Percentiles rank a stretch among this genome's conserved stretches.
phyloP scores from a whole-genome alignment of 2,329 filamentous ascomycete species.

The Aureobasidium sp. region DNA sequence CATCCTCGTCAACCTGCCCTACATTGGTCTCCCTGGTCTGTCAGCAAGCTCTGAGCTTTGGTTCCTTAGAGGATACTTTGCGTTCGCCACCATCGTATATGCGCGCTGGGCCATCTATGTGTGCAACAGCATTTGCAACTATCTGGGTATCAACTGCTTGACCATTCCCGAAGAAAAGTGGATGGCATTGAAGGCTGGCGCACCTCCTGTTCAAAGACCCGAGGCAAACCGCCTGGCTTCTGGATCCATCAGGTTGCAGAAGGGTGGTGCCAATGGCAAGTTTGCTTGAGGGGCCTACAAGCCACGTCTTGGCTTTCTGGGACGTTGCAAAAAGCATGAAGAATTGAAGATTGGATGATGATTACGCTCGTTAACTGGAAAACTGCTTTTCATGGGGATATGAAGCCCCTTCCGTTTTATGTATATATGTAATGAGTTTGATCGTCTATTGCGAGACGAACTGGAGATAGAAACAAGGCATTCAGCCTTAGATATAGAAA shows the following conservation, averaged over 20 bases:
- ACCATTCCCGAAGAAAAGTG: slow-evolving; percentile 57
- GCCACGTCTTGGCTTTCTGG: not conserved
- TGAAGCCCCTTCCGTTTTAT: not conserved
- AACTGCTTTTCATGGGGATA: not conserved
- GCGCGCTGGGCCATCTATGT: slow-evolving; percentile 89
- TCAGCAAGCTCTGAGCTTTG: slow-evolving; percentile 58
- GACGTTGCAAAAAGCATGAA: not conserved
- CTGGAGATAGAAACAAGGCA: not conserved
- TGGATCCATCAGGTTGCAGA: not conserved
- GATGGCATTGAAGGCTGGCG: not conserved
- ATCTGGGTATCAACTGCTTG: slow-evolving; percentile 87
- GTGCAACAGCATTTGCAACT: slow-evolving; percentile 84
- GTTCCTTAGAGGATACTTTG: slow-evolving; percentile 79
- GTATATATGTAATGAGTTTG: not conserved
- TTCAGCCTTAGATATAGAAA: not conserved
- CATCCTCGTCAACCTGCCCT: slow-evolving; percentile 72
- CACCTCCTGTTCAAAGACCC: not conserved
- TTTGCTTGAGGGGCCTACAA: not conserved
- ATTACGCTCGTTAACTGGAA: not conserved
- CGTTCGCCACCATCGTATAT: slow-evolving; percentile 79
- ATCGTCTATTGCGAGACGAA: not conserved
- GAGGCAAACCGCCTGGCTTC: not conserved
- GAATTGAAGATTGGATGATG: slow-evolving; percentile 4
- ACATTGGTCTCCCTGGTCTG: slow-evolving; percentile 62
- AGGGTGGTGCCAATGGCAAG: slow-evolving; percentile 11